Evolutionary conservation across 345 rosid genomes (phyloP).

Genomic region (Eucalyptus sp.): DNA sequence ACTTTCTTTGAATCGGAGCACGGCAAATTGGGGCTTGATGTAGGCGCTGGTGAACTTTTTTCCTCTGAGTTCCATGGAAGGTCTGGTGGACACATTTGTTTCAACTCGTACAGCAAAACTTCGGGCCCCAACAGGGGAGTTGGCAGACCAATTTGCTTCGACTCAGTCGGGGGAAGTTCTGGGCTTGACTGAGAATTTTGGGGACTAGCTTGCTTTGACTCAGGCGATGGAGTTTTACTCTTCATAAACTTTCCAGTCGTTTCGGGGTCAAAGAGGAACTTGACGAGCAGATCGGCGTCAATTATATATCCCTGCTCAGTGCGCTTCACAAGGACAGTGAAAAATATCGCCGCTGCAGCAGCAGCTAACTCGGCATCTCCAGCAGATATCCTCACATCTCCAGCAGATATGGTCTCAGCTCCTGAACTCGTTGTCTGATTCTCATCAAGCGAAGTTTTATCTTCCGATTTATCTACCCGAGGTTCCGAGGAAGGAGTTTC

Average conservation of each 20-base stretch:
- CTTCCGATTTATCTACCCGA: background rate
- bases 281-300: slow-evolving; percentile 44
- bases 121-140: background rate
- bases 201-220: background rate
- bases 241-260: slow-evolving; percentile 23
- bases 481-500: background rate
- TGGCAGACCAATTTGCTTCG: background rate
- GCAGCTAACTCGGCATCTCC: slow-evolving; percentile 5
- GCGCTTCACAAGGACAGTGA: slow-evolving; percentile 13
- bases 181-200: background rate
- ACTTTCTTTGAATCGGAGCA: background rate
- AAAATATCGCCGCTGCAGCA: slow-evolving; percentile 31
- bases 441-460: background rate
- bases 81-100: background rate
- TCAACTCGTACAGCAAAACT: background rate
- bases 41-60: background rate
- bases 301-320: slow-evolving; percentile 23
- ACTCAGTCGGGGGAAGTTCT: background rate
- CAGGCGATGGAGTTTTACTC: background rate
- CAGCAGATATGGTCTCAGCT: background rate
- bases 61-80: background rate
- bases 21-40: background rate
- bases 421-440: background rate
- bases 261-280: slow-evolving; percentile 40
- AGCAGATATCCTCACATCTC: background rate